A percentile compares a stretch with the other conserved stretches of the same genome.
These are phyloP conservation scores for Neonectria ditissima DNA, from an alignment of 2,329 filamentous ascomycete genomes.

Conservation along the genomic window DNA sequence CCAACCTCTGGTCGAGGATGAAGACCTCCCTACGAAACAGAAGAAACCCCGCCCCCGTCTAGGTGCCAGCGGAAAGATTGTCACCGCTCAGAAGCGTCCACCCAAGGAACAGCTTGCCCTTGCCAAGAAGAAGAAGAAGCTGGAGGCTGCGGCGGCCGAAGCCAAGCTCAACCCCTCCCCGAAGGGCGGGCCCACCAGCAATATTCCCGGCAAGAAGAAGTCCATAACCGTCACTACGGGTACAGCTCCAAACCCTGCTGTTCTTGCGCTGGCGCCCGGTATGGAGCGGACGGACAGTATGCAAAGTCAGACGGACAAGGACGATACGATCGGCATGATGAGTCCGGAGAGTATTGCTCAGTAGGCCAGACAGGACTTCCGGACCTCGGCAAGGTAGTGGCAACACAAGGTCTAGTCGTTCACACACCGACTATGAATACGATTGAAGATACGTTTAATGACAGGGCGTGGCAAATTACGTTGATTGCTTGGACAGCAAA, in stretches of 20 bases:
- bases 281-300: constrained; percentile 72
- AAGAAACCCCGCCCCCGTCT: constrained; percentile 76
- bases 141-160: constrained; percentile 69
- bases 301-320: constrained; percentile 72
- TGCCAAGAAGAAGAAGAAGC: constrained; percentile 89
- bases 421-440: neutral
- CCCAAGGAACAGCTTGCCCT: constrained; percentile 85
- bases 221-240: constrained; percentile 52
- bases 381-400: constrained; percentile 13
- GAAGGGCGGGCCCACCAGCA: constrained; percentile 52
- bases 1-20: constrained; percentile 89
- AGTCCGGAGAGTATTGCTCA: constrained; percentile 81
- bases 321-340: constrained; percentile 80
- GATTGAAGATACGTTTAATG: neutral
- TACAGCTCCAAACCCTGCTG: constrained; percentile 53
- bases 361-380: constrained; percentile 45
- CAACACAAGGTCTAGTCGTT: neutral
- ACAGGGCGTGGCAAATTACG: constrained; percentile 9
- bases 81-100: constrained; percentile 84
- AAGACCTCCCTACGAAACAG: constrained; percentile 94
- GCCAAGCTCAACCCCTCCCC: constrained; percentile 54
- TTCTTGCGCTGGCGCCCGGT: constrained; percentile 55
- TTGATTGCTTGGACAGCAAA: constrained; percentile 16
- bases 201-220: constrained; percentile 67
- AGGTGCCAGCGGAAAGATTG: constrained; percentile 84